A percentile compares a stretch with the other conserved stretches of the same genome.
Evolutionary conservation across 441 rosid species (phyloP).

Genomic region (Pelargonium myrrhifolium): DNA sequence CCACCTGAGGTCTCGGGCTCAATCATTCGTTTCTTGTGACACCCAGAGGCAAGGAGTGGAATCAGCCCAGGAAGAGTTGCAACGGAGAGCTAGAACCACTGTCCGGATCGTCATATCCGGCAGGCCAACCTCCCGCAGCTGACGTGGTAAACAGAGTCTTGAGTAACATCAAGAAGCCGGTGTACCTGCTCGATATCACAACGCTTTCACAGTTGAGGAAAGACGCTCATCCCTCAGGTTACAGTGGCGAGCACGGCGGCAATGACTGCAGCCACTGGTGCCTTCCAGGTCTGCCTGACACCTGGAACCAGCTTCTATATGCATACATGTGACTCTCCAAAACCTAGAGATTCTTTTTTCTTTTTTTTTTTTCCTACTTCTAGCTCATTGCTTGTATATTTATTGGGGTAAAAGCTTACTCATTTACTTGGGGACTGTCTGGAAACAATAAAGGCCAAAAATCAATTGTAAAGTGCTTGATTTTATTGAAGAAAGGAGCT

Average conservation of each 20-base stretch:
- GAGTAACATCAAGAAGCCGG: conserved; percentile 37
- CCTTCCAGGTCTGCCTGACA: conserved; percentile 72
- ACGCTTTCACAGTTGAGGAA: conserved; percentile 55
- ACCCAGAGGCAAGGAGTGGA: conserved; percentile 57
- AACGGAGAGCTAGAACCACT: conserved; percentile 43
- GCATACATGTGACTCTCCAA: conserved; percentile 41
- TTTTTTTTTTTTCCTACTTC: conserved; percentile 7
- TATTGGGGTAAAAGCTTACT: conserved; percentile 10
- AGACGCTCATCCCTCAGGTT: conserved; percentile 62
- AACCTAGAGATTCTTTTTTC: conserved; percentile 2
- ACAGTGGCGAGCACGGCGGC: conserved; percentile 32
- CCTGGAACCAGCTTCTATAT: conserved; percentile 68
- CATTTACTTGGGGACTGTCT: conserved; percentile 8
- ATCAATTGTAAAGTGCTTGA: conserved; percentile 35
- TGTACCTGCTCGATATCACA: conserved; percentile 55
- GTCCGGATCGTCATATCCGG: conserved; percentile 49
- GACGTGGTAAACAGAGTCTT: conserved; percentile 39
- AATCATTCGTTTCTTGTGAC: background rate
- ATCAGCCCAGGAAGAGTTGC: conserved; percentile 42
- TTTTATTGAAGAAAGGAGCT: conserved; percentile 2
- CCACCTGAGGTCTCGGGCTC: no score
- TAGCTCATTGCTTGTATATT: conserved; percentile 19
- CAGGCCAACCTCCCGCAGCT: conserved; percentile 43
- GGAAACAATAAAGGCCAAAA: conserved; percentile 16
- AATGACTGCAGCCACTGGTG: conserved; percentile 70